A percentile compares a stretch with the other conserved stretches of the same genome.
phyloP scores from a whole-genome alignment of 805 yeast genomes.

The Saturnispora quitensis region DNA sequence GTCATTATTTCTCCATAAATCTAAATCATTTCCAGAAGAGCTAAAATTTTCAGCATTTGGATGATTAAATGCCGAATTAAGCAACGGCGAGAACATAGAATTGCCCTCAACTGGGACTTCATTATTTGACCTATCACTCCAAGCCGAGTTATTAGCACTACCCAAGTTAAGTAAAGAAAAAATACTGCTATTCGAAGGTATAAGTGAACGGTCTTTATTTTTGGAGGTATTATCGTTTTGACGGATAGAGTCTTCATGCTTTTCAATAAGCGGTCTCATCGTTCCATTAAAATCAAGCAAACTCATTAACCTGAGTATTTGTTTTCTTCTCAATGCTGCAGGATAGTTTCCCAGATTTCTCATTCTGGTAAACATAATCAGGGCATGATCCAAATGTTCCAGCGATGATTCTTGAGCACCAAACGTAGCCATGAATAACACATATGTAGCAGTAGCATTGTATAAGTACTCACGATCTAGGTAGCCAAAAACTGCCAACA shows the following conservation, averaged over 20 bases:
- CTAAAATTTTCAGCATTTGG: slow-evolving; percentile 29
- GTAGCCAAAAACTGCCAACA: slow-evolving; percentile 81
- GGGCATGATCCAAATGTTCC: slow-evolving; percentile 64
- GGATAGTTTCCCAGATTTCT: slow-evolving; percentile 72
- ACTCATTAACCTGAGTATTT: slow-evolving; percentile 52
- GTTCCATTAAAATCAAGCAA: slow-evolving; percentile 60
- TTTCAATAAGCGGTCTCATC: slow-evolving; percentile 36
- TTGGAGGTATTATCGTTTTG: background rate
- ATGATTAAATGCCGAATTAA: slow-evolving; percentile 25
- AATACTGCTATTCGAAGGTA: slow-evolving; percentile 13
- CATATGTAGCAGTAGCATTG: slow-evolving; percentile 65
- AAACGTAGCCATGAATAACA: slow-evolving; percentile 68
- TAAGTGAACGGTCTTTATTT: slow-evolving; percentile 33
- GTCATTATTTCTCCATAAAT: slow-evolving; percentile 69
- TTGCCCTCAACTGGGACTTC: background rate
- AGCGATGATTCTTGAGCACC: slow-evolving; percentile 73
- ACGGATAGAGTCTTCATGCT: background rate
- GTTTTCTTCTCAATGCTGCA: slow-evolving; percentile 67
- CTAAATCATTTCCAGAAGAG: slow-evolving; percentile 34
- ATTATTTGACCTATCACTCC: background rate
- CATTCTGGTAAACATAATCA: slow-evolving; percentile 63
- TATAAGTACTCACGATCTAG: slow-evolving; percentile 80
- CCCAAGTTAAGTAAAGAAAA: background rate
- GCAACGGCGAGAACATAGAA: slow-evolving; percentile 20
- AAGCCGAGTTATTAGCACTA: background rate